Evolutionary conservation across 805 yeast species (phyloP), one percentile per base, ranked within the genome.

Genomic region (Dipodascus albidus): DNA sequence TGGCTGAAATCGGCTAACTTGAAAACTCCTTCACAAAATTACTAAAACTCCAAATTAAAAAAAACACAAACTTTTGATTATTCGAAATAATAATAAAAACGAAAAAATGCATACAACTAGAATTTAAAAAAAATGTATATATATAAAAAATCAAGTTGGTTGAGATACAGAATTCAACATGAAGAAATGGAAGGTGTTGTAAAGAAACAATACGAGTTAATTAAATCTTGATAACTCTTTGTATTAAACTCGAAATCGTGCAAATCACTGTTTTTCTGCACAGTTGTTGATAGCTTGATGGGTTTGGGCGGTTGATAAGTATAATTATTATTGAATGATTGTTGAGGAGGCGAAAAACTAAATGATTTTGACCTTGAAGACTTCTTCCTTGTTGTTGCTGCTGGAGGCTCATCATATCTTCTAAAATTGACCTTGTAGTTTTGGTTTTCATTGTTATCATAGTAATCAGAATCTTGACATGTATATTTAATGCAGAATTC

Each of bases 401-500:
- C 14, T 22, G 44, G 24, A 9, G 48, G 31, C 54, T 50, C 35
- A 31, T 55, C 35, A 23, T 57, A 63, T 14, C 62, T 55, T 38
- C 66, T 69, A 55, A 79, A 74, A 42, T 66, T 66, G 17, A 87
- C 67, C 48, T 70, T 74, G 67, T 84, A 87, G 68, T 87, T 87
- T 48, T 68, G 64, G 52, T 63, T 63, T 41, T 68, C 58, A 67
- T 87, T 87, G 69, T 85, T 87, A 66, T 87, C 96, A 95, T 95
- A 87, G 62, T 64, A 76, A 59, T 82, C 89, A 48, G 62, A 60
- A 15, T 75, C 74, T 47, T 69, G 66, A 19, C 79, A 68, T 49
- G 64, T 61, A 64, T 78, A 86, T 52, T 77, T 74, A 48, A 84
- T 74, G 61, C 95, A 86, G 59, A 85, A 69, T 48, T 71, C 68